Evolutionary conservation across 768 basidiomycete genomes (phyloP).

Genomic region (Trametes villosa): DNA sequence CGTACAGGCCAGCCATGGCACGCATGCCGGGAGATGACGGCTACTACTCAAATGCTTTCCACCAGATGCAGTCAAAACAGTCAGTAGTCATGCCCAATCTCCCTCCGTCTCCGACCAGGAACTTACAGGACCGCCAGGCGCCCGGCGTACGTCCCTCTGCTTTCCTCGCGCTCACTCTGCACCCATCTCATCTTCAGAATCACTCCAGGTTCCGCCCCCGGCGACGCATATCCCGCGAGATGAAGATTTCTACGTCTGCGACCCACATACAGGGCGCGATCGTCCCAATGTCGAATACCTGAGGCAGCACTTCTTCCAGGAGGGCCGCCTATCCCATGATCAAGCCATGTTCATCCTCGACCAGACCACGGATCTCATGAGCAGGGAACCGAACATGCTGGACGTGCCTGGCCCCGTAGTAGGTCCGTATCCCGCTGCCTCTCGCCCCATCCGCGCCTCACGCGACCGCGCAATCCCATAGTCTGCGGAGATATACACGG

Average conservation of each 20-base stretch:
- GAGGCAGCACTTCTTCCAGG: constrained; percentile 87
- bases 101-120: constrained; percentile 28
- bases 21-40: constrained; percentile 1
- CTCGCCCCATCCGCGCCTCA: background rate
- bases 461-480: constrained; percentile 35
- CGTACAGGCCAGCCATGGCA: background rate
- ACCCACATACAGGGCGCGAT: constrained; percentile 51
- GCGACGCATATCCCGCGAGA: constrained; percentile 27
- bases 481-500: constrained; percentile 98
- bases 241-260: constrained; percentile 36
- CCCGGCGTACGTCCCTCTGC: constrained; percentile 38
- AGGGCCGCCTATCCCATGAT: constrained; percentile 80
- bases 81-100: constrained; percentile 19
- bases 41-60: constrained; percentile 27
- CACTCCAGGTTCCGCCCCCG: constrained; percentile 28
- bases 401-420: constrained; percentile 89
- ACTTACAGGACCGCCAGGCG: constrained; percentile 40
- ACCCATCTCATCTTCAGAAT: background rate
- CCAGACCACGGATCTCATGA: constrained; percentile 66
- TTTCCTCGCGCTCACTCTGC: background rate
- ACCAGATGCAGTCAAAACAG: constrained; percentile 26
- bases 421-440: constrained; percentile 53
- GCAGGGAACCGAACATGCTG: constrained; percentile 83
- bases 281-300: constrained; percentile 80
- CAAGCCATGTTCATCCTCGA: constrained; percentile 86